Base-by-base conservation (phyloP, 2,329 filamentous ascomycete species). In the Paecilomyces niveus region DNA sequence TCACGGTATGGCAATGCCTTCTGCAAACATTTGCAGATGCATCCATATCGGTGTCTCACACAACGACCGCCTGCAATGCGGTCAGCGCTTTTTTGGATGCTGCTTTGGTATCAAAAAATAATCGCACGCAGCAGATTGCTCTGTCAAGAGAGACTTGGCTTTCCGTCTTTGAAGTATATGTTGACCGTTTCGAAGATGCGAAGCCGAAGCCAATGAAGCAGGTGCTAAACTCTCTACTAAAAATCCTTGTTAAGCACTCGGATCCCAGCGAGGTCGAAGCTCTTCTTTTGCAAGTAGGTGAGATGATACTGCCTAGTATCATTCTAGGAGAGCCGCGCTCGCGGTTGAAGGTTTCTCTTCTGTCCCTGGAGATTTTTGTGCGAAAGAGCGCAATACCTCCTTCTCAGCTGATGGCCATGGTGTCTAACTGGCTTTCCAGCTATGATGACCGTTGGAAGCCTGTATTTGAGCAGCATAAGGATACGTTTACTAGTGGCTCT, bases 121-220 rank as follows among this genome's bases (percentile, higher is more conserved):
- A 67, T 11, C 59, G 62, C 7, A 70, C 78, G 2, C 69, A 65
- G 51, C 55, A 67, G 24, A 64, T 80, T 57, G 69, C 65, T 26
- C 61, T 70, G 2, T 74, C 72, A 3, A 54, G 68, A 6, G 63
- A 68, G 15, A 71, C 65, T 29, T 80, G 77, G 77, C 60, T 72
- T 21, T 64, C 71, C 22, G 66, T 75, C 15, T 78, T 78, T 55
- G 68, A 75, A 21, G 65, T 73, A 29, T 76, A 70, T 52, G 64
- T 79, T 55, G 67, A 66, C 58, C 71, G 72, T 32, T 79, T 74
- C 62, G 74, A 76, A 59, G 73, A 76, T 61, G 68, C 71, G 7
- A 77, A 75, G 55, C 70, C 74, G 22, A 80, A 78, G 64, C 72
- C 76, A 22, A 70, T 79, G 65, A 76, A 75, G 62, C 75, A 78